Base-by-base conservation (phyloP, 2,329 filamentous ascomycete species). In the Phyllosticta citribraziliensis region DNA sequence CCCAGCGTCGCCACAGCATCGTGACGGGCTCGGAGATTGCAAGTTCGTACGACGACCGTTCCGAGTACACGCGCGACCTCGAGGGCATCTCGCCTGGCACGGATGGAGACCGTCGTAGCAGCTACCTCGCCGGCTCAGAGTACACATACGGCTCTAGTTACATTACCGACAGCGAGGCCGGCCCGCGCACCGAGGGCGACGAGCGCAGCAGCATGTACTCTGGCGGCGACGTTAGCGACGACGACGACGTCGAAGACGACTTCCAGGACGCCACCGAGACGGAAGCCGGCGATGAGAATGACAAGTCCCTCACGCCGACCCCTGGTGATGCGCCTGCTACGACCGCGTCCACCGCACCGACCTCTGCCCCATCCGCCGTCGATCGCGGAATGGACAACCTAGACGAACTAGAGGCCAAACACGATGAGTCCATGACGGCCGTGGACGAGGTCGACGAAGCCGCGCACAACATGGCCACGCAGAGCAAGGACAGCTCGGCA, bases 11-110 rank as follows among this genome's bases (percentile, higher is more conserved):
- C 20, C 72, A 72, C 61, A 75, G 72, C 63, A 63, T 72, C 24
- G 68, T 66, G 19, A 78, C 75, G 19, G 76, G 76, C n/a, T 70
- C 68, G 2, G 80, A 80, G 68, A 73, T 79, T 69, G 78, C 76
- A 1, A 77, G 77, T 53, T 78, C 73, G 62, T 77, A 79, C 52
- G 64, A 77, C n/a, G 73, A 76, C 55, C 70, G 76, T 10, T 77
- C 74, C 61, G 76, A 79, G 56, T 73, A 76, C 65, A 77, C 76
- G 0, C 79, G 77, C 63, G 78, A 70, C 8, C 78, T 76, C n/a
- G 77, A 77, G n/a, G 70, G 68, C 2, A 80, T 80, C 68, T 73
- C 79, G 70, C 79, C 75, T 1, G 78, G 77, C 58, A 78, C 73
- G 63, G 77, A 79, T 47, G 64, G 76, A 11, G 74, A 75, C 56